Evolutionary conservation across 352 stramenopile genomes (phyloP).

Genomic region (Pythium periplocum): DNA sequence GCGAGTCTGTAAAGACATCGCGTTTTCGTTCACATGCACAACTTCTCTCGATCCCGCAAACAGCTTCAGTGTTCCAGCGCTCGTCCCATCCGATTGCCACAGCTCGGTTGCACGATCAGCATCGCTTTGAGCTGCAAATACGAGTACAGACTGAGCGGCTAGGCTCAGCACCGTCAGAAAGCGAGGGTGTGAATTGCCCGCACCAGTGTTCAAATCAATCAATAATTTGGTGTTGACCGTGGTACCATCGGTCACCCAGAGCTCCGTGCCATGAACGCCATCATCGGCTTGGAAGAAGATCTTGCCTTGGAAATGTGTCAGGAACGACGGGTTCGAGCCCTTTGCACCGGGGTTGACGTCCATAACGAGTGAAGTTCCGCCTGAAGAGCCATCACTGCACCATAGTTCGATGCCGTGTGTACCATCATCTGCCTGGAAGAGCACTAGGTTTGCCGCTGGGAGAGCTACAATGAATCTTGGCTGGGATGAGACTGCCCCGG

Average conservation of each 20-base stretch:
- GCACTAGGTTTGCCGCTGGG: constrained; percentile 17
- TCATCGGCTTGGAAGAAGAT: constrained; percentile 85
- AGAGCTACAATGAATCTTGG: constrained; percentile 46
- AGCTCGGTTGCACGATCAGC: constrained; percentile 46
- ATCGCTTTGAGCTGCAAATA: constrained; percentile 36
- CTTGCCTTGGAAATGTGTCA: constrained; percentile 35
- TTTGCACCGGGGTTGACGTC: constrained; percentile 45
- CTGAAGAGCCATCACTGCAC: constrained; percentile 46
- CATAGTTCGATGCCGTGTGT: constrained; percentile 79
- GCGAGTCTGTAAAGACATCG: constrained; percentile 11
- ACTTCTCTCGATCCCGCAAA: constrained; percentile 30
- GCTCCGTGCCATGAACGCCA: constrained; percentile 58
- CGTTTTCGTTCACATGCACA: constrained; percentile 20
- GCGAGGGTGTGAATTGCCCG: constrained; percentile 21
- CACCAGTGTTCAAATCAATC: constrained; percentile 50
- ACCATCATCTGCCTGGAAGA: constrained; percentile 86
- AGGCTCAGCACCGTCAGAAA: constrained; percentile 33
- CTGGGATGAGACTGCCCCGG: constrained; percentile 33
- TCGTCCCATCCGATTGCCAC: constrained; percentile 66
- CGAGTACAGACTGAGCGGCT: constrained; percentile 3
- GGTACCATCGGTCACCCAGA: constrained; percentile 75
- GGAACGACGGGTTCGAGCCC: constrained; percentile 42
- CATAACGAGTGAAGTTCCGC: constrained; percentile 46
- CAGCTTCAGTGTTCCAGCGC: constrained; percentile 45
- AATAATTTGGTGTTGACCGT: constrained; percentile 42